Evolutionary conservation across 1,139 yeast species (phyloP).

Genomic region (Sugiyamaella paludigena): DNA sequence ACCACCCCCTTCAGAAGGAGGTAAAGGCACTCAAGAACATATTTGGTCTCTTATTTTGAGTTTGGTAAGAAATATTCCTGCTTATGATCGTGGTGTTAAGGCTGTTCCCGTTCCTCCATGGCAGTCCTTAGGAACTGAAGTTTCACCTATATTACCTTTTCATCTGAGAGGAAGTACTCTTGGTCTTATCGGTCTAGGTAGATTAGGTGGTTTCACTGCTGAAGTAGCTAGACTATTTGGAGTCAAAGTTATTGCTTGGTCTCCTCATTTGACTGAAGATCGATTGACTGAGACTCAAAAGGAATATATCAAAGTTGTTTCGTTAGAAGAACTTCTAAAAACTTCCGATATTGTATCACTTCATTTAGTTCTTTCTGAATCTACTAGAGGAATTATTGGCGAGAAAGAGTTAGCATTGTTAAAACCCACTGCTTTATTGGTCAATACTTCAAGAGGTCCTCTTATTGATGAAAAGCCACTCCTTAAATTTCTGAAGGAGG

Average conservation of each 20-base stretch:
- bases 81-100: slow-evolving; percentile 19
- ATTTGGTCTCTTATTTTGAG: slow-evolving; percentile 24
- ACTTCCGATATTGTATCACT: slow-evolving; percentile 56
- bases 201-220: slow-evolving; percentile 65
- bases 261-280: slow-evolving; percentile 39
- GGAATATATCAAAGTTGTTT: slow-evolving; percentile 48
- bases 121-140: slow-evolving; percentile 44
- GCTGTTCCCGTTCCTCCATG: slow-evolving; percentile 15
- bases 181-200: slow-evolving; percentile 69
- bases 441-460: slow-evolving; percentile 21
- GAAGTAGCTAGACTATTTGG: slow-evolving; percentile 60
- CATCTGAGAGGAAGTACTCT: slow-evolving; percentile 54
- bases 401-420: slow-evolving; percentile 15
- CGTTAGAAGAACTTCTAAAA: slow-evolving; percentile 52
- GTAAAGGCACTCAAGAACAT: slow-evolving; percentile 22
- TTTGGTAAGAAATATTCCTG: slow-evolving; percentile 20
- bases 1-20: slow-evolving; percentile 9
- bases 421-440: slow-evolving; percentile 14
- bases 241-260: slow-evolving; percentile 49
- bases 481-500: slow-evolving; percentile 13
- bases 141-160: slow-evolving; percentile 17
- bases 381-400: slow-evolving; percentile 19
- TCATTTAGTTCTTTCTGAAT: slow-evolving; percentile 34
- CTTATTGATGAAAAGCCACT: slow-evolving; percentile 17
- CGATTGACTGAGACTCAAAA: slow-evolving; percentile 16